Evolutionary conservation across 176 grass and related monocot species (phyloP), one percentile per base, ranked within the genome.

Genomic region (Carex littledalei): DNA sequence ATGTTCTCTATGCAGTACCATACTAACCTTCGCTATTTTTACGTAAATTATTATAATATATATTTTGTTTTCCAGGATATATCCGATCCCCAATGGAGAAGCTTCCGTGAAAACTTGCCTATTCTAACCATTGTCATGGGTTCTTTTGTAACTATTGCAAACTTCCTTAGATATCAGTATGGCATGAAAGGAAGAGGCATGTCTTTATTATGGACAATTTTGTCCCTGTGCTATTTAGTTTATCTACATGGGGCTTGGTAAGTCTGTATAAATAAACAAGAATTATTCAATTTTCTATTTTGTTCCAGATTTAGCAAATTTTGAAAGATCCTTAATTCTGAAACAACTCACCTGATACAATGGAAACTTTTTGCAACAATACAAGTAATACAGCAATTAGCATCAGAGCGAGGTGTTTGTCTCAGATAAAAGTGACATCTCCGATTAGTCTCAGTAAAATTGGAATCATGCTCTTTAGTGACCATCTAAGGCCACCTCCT

Each of bases 161-260:
- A 92, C 66, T 45, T 63, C 5, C 21, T 92, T 52, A 87, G 96
- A 10, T 89, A 85, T 12, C 81, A 10, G 55, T 95, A 77, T 82
- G 54, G 81, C 80, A 39, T 98, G 81, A 98, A 88, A 74, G 88
- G 89, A 21, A 89, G 65, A 88, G 93, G 90, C 49, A 83, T 92
- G 17, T 93, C 96, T 54, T 53, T 92, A 65, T 45, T 98, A 85
- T 98, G 96, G 96, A 85, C 91, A 47, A 63, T 95, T 63, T 71
- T 93, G 55, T 98, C 96, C 14, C 70, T 95, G 68, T 87, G 8
- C 82, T 98, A 98, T 92, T 84, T 98, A 41, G 83, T 77, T 12
- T 98, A 98, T 85, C 90, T 95, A 69, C 96, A 98, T 49, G 96
- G 91, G 82, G 96, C 93, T 88, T 98, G 96, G 96, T 98, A 92